These are phyloP conservation scores for Eurotiales sp. DNA, from an alignment of 2,329 filamentous ascomycete genomes.

Conservation along the genomic window DNA sequence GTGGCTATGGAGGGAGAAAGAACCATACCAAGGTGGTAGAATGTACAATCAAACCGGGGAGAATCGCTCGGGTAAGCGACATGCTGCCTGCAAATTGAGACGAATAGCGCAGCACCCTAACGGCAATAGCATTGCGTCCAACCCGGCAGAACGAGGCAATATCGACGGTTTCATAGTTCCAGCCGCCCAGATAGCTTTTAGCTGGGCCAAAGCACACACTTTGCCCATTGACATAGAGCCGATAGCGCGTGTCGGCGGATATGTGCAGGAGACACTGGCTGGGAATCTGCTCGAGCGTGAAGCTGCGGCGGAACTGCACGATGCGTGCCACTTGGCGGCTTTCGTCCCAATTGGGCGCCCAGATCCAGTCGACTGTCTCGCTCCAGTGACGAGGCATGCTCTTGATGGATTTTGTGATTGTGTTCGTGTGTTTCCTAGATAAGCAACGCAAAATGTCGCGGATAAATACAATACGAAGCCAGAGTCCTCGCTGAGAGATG, in stretches of 20 bases:
- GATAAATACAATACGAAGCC: too few relatives aligned
- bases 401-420: too few relatives aligned
- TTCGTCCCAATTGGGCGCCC: not conserved
- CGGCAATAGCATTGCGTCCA: constrained; percentile 18
- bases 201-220: constrained; percentile 20
- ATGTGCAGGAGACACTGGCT: constrained; percentile 15
- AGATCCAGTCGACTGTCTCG: constrained; percentile 4
- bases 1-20: too few relatives aligned
- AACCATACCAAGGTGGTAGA: constrained; percentile 17
- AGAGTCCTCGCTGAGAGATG: too few relatives aligned
- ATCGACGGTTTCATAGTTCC: constrained; percentile 24
- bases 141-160: constrained; percentile 17
- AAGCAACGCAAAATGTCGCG: too few relatives aligned
- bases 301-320: not conserved
- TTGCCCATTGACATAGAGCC: constrained; percentile 20
- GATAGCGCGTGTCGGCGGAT: constrained; percentile 22
- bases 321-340: not conserved
- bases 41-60: constrained; percentile 22
- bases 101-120: constrained; percentile 21
- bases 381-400: constrained; percentile 6
- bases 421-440: too few relatives aligned
- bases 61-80: constrained; percentile 20
- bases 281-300: not conserved
- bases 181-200: constrained; percentile 19
- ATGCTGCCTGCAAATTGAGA: constrained; percentile 19